Evolutionary conservation across 1,284 basidiomycete genomes (phyloP).

Genomic region (Trichosporon sp.): DNA sequence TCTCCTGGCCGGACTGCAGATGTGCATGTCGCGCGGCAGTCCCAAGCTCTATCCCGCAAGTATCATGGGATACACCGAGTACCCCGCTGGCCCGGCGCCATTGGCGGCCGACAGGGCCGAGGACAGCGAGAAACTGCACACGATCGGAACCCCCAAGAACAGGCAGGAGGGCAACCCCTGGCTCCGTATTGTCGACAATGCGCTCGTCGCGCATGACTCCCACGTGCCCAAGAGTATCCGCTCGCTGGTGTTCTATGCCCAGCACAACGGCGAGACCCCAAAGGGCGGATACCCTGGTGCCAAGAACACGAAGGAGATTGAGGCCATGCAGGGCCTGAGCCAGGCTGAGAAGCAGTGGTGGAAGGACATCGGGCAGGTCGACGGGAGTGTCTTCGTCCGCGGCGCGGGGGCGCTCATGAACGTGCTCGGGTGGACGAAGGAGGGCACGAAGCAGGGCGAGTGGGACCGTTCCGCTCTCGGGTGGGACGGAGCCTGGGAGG

Average conservation of each 20-base stretch:
- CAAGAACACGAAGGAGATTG: conserved; percentile 46
- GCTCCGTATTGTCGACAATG: conserved; percentile 63
- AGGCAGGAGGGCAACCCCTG: conserved; percentile 63
- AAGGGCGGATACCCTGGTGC: conserved; percentile 60
- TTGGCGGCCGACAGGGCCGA: conserved; percentile 8
- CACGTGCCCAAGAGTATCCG: conserved; percentile 68
- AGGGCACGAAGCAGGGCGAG: conserved; percentile 56
- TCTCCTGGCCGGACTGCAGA: conserved; percentile 59
- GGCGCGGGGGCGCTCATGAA: conserved; percentile 67
- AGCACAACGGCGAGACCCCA: conserved; percentile 60
- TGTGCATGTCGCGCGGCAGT: conserved; percentile 63
- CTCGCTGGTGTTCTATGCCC: conserved; percentile 62
- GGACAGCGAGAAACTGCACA: conserved; percentile 24
- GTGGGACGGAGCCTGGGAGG: conserved; percentile 69
- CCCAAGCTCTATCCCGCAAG: conserved; percentile 63
- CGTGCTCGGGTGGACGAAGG: conserved; percentile 65
- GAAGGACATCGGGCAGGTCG: conserved; percentile 59
- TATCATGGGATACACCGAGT: conserved; percentile 62
- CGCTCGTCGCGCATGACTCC: conserved; percentile 63
- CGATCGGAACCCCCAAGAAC: conserved; percentile 33
- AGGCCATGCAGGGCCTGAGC: conserved; percentile 57
- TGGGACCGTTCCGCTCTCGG: conserved; percentile 70
- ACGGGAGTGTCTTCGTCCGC: conserved; percentile 67
- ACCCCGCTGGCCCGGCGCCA: conserved; percentile 57
- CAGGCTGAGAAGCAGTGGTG: conserved; percentile 50